Evolutionary conservation across 2,329 filamentous ascomycete genomes (phyloP).

Genomic region (Decorospora gaudefroyi): DNA sequence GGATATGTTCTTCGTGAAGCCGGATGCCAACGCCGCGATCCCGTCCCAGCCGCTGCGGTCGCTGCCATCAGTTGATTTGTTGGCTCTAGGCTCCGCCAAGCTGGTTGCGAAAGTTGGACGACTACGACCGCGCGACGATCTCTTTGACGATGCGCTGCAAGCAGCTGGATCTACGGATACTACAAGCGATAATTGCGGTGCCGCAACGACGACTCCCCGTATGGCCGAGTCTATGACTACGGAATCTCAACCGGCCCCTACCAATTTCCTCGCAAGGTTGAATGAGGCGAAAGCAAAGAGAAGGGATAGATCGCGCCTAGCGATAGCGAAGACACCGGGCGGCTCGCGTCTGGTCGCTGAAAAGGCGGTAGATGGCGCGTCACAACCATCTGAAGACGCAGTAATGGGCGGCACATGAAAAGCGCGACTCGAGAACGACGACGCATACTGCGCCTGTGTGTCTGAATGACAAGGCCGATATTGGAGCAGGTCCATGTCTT

Average conservation of each 20-base stretch:
- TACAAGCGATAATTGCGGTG: neutral
- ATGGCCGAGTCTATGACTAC: slow-evolving; percentile 2
- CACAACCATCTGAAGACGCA: slow-evolving; percentile 10
- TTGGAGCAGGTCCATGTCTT: no score
- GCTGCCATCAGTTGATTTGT: slow-evolving; percentile 66
- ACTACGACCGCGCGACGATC: slow-evolving; percentile 50
- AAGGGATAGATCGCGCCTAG: slow-evolving; percentile 43
- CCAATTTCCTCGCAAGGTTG: slow-evolving; percentile 48
- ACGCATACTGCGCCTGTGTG: neutral
- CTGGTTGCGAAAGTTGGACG: slow-evolving; percentile 69
- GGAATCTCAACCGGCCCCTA: slow-evolving; percentile 28
- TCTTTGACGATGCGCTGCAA: slow-evolving; percentile 21
- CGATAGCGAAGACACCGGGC: slow-evolving; percentile 17
- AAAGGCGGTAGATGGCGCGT: neutral
- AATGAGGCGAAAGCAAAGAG: slow-evolving; percentile 50
- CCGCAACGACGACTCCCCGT: neutral
- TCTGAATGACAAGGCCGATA: no score
- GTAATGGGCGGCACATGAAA: slow-evolving; percentile 20
- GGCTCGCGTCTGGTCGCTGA: slow-evolving; percentile 24
- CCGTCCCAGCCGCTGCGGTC: slow-evolving; percentile 52
- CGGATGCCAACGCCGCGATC: slow-evolving; percentile 31
- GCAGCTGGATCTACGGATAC: slow-evolving; percentile 3
- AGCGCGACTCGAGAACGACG: neutral
- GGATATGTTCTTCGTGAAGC: slow-evolving; percentile 69
- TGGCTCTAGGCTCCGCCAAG: slow-evolving; percentile 71